These are phyloP conservation scores for Elongisporangium prolatum DNA, from an alignment of 352 stramenopile species.

Conservation along the genomic window DNA sequence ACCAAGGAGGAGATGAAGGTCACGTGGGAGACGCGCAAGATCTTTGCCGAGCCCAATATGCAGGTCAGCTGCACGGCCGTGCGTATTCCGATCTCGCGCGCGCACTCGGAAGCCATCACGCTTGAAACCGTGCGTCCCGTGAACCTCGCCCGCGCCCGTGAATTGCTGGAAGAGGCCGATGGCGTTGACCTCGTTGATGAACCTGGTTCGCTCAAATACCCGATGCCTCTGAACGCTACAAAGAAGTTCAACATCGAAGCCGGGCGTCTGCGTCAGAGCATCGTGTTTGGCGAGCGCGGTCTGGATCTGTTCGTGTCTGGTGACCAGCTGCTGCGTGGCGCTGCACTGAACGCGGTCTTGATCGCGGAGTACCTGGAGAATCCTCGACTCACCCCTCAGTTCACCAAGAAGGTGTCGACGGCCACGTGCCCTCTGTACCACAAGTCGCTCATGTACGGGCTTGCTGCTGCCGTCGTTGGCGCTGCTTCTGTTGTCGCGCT, in stretches of 20 bases:
- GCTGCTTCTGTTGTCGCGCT: constrained; percentile 28
- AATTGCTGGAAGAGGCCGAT: constrained; percentile 79
- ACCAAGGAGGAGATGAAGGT: constrained; percentile 99
- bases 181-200: constrained; percentile 95
- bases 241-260: constrained; percentile 98
- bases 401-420: constrained; percentile 52
- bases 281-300: constrained; percentile 95
- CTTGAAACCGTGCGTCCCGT: constrained; percentile 92
- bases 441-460: constrained; percentile 26
- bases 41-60: constrained; percentile 89
- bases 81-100: constrained; percentile 95
- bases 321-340: constrained; percentile 95
- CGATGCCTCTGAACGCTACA: constrained; percentile 96
- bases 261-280: constrained; percentile 90
- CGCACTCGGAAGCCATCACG: constrained; percentile 96
- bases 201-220: constrained; percentile 83
- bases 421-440: constrained; percentile 23
- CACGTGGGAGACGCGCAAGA: constrained; percentile 98
- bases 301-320: constrained; percentile 98
- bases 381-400: constrained; percentile 49
- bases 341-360: constrained; percentile 96
- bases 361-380: constrained; percentile 92
- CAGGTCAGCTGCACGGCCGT: constrained; percentile 92
- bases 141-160: constrained; percentile 75
- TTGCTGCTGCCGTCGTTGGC: constrained; percentile 30